phyloP scores from a whole-genome alignment of 441 rosid genomes.

The Gossypium laxum region DNA sequence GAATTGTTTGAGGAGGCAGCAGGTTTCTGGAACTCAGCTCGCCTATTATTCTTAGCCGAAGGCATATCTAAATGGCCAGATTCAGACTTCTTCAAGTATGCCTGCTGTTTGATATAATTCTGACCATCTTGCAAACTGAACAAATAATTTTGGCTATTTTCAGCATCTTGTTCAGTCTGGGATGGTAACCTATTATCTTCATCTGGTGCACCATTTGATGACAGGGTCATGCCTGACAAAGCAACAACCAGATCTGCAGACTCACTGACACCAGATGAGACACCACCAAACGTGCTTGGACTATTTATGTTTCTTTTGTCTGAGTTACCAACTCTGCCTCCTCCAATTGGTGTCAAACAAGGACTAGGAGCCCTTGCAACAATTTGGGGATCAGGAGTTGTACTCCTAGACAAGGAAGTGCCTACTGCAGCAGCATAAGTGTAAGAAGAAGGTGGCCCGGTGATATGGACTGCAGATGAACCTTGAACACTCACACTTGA shows the following conservation, averaged over 20 bases:
- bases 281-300: slow-evolving; percentile 45
- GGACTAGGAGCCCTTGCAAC: slow-evolving; percentile 80
- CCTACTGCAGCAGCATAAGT: slow-evolving; percentile 80
- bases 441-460: slow-evolving; percentile 44
- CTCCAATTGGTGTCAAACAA: slow-evolving; percentile 71
- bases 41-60: slow-evolving; percentile 38
- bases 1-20: slow-evolving; percentile 28
- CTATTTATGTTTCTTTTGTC: slow-evolving; percentile 51
- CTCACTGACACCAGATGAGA: slow-evolving; percentile 40
- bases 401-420: slow-evolving; percentile 62
- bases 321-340: slow-evolving; percentile 43
- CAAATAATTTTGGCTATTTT: slow-evolving; percentile 46
- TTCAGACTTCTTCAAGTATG: slow-evolving; percentile 36
- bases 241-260: slow-evolving; percentile 49
- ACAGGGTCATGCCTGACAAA: slow-evolving; percentile 58
- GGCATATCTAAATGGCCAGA: slow-evolving; percentile 41
- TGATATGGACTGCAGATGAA: slow-evolving; percentile 32
- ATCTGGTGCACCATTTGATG: slow-evolving; percentile 32
- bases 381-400: slow-evolving; percentile 81
- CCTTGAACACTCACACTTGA: slow-evolving; percentile 34
- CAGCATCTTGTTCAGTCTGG: slow-evolving; percentile 37
- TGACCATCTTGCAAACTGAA: slow-evolving; percentile 44
- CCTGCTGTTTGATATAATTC: slow-evolving; percentile 39
- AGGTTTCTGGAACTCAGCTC: slow-evolving; percentile 33
- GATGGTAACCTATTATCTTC: slow-evolving; percentile 33